Conservation (phyloP, 306 rosid species). For the Cucurbita maxima region DNA sequence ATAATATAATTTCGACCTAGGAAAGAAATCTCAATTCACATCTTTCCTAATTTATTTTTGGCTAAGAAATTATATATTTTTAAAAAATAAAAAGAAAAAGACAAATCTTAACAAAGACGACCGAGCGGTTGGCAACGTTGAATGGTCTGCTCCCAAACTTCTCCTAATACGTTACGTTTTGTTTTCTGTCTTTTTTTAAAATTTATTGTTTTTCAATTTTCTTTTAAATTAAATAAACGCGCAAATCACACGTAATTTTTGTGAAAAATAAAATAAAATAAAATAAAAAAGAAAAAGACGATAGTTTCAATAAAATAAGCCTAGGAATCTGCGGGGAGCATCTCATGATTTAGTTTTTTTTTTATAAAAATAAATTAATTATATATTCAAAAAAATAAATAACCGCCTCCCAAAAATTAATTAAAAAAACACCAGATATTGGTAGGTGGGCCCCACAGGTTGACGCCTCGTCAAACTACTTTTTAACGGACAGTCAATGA, state of each 20-base stretch:
- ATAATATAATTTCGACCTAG: no score
- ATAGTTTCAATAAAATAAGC: not conserved
- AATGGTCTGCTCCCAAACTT: not conserved
- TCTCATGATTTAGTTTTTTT: not conserved
- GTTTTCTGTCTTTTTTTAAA: not conserved
- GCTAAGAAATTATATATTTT: no score
- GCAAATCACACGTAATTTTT: not conserved
- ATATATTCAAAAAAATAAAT: not conserved
- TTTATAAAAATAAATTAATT: not conserved
- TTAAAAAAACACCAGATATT: not conserved
- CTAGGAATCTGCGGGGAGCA: not conserved
- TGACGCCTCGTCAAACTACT: not conserved
- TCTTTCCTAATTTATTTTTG: no score
- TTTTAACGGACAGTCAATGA: not conserved
- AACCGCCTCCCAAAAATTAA: not conserved
- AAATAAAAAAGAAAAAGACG: no score
- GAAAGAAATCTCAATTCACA: no score
- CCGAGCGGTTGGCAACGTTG: not conserved
- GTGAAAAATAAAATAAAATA: no score
- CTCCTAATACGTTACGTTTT: not conserved
- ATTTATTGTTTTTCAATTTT: no score
- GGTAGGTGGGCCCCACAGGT: not conserved
- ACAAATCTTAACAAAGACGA: not conserved
- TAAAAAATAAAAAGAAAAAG: not conserved
- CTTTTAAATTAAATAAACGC: no score